These are phyloP conservation scores for Tolypocladium tropicale DNA, from an alignment of 2,329 filamentous ascomycete species.

Conservation along the genomic window DNA sequence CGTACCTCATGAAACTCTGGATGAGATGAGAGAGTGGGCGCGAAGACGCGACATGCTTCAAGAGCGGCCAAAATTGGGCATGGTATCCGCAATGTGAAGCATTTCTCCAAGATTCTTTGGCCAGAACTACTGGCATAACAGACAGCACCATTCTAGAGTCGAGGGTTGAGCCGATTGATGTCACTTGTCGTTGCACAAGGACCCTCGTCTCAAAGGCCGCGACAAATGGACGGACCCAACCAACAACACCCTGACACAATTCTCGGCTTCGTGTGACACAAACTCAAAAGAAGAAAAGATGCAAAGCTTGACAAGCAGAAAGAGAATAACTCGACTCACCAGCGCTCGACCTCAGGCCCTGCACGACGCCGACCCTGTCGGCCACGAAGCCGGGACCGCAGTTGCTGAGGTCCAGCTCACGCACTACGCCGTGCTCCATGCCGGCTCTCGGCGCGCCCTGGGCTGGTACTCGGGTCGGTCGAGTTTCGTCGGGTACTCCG, in stretches of 20 bases:
- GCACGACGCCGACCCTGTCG: conserved; percentile 45
- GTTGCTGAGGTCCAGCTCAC: conserved; percentile 40
- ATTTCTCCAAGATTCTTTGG: no score
- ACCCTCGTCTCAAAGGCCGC: not conserved
- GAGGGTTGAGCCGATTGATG: not conserved
- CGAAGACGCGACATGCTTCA: not conserved
- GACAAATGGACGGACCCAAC: no score
- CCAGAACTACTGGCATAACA: not conserved
- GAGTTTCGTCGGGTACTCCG: not conserved
- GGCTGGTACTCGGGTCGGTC: no score
- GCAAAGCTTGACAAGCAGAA: conserved; percentile 2
- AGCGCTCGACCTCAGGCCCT: conserved; percentile 48
- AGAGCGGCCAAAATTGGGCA: no score
- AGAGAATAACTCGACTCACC: conserved; percentile 32
- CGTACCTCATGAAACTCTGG: not conserved
- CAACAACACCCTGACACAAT: not conserved
- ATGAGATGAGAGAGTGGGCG: not conserved
- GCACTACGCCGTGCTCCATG: conserved; percentile 27
- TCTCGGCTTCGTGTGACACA: not conserved
- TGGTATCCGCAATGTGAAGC: no score
- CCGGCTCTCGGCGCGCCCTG: no score
- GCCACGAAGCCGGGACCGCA: conserved; percentile 37
- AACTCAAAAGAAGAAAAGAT: not conserved
- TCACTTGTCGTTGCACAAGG: not conserved
- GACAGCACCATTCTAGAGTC: not conserved